Percentiles rank a stretch among this genome's conserved stretches.
Conservation (phyloP, 345 rosid species). For the Salix dunnii region DNA sequence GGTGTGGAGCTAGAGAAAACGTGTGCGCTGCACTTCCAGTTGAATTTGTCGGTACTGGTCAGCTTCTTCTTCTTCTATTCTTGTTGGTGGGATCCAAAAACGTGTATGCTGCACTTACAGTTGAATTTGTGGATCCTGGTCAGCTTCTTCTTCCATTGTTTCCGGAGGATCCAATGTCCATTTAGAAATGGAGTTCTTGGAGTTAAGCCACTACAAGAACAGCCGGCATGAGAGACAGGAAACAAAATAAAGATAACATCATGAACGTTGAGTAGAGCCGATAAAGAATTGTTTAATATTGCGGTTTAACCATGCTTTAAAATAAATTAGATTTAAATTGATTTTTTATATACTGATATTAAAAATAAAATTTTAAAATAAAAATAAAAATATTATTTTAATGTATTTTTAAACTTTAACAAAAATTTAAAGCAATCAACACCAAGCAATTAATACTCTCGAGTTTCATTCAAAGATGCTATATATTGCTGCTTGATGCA, state of each 20-base stretch:
- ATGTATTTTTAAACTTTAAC: no score
- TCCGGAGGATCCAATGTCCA: conserved; percentile 20
- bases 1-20: background rate
- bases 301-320: no score
- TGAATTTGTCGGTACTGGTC: background rate
- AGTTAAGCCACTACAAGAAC: conserved; percentile 12
- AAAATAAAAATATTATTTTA: no score
- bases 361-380: no score
- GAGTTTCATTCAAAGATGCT: background rate
- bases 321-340: no score
- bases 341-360: no score
- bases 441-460: background rate
- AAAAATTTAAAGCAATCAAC: no score
- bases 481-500: background rate
- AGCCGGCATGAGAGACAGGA: conserved; percentile 35
- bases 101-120: background rate
- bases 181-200: background rate
- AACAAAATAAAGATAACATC: background rate
- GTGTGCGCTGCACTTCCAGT: background rate
- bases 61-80: background rate
- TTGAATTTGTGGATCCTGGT: background rate
- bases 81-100: conserved; percentile 6
- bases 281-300: background rate
- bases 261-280: background rate
- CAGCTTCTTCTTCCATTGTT: background rate